A percentile compares a stretch with the other conserved stretches of the same genome.
phyloP scores from a whole-genome alignment of 1,284 basidiomycete species.

The Cerioporus squamosus region DNA sequence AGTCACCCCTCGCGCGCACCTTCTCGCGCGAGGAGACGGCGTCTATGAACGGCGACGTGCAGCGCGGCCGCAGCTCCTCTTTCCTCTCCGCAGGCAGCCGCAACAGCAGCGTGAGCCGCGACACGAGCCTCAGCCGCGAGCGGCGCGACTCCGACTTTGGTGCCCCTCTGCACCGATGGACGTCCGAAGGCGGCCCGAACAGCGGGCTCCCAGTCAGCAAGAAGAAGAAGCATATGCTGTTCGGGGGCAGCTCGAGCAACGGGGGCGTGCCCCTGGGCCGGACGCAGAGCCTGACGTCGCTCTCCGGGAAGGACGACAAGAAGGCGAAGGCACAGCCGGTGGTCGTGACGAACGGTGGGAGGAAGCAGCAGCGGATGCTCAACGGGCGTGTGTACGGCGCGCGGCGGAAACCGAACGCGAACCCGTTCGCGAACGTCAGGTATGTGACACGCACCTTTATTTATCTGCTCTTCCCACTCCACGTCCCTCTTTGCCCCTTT shows the following conservation, averaged over 20 bases:
- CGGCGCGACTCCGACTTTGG: slow-evolving; percentile 24
- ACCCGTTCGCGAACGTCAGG: slow-evolving; percentile 42
- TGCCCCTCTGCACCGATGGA: slow-evolving; percentile 27
- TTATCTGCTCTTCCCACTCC: not conserved
- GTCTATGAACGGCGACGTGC: slow-evolving; percentile 9
- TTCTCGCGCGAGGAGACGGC: slow-evolving; percentile 25
- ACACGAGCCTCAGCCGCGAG: slow-evolving; percentile 17
- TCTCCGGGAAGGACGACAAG: slow-evolving; percentile 22
- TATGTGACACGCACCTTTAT: slow-evolving; percentile 19
- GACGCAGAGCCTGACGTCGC: slow-evolving; percentile 25
- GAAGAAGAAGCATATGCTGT: slow-evolving; percentile 20
- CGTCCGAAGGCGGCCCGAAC: slow-evolving; percentile 23
- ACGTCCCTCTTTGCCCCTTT: not conserved
- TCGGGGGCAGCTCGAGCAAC: slow-evolving; percentile 9
- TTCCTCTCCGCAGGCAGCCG: slow-evolving; percentile 7
- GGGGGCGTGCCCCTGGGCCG: slow-evolving; percentile 25
- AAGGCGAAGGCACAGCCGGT: slow-evolving; percentile 18
- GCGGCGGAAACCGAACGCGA: slow-evolving; percentile 36
- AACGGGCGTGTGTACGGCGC: slow-evolving; percentile 81
- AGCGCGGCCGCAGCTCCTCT: slow-evolving; percentile 14
- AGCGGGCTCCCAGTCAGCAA: slow-evolving; percentile 15
- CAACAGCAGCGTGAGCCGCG: slow-evolving; percentile 18
- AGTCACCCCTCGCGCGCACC: slow-evolving; percentile 17
- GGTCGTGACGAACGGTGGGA: slow-evolving; percentile 18
- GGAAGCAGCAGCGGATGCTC: slow-evolving; percentile 54